These are phyloP conservation scores for Hypericum perforatum DNA, from an alignment of 345 rosid genomes.

Conservation along the genomic window DNA sequence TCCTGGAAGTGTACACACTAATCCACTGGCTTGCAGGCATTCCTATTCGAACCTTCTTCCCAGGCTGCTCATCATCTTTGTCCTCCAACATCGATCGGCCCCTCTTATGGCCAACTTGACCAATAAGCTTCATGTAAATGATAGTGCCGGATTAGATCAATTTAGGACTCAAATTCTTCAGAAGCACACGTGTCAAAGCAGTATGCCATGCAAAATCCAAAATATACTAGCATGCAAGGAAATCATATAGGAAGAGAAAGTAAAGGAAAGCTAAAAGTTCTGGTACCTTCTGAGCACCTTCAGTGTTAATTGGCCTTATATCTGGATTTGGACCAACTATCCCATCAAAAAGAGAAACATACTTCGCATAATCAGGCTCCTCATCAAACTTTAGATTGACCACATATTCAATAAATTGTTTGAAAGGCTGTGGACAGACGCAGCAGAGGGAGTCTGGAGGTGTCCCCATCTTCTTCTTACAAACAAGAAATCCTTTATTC, in stretches of 20 bases:
- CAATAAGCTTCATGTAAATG: conserved; percentile 13
- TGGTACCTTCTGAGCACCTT: conserved; percentile 86
- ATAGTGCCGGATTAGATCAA: not conserved
- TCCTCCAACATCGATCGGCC: conserved; percentile 57
- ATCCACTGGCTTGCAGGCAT: conserved; percentile 94
- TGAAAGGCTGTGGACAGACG: conserved; percentile 80
- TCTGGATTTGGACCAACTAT: conserved; percentile 57
- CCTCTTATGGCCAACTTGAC: conserved; percentile 73
- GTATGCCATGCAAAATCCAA: no score
- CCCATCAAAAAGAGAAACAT: conserved; percentile 66
- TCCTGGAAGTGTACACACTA: conserved; percentile 82
- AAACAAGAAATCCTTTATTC: conserved; percentile 87
- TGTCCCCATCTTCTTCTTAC: conserved; percentile 91
- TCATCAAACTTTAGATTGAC: conserved; percentile 88
- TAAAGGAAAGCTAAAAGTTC: conserved; percentile 6
- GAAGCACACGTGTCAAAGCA: no score
- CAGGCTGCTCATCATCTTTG: conserved; percentile 89
- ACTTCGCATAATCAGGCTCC: conserved; percentile 87
- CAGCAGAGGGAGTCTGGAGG: conserved; percentile 85
- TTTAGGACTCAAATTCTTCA: no score
- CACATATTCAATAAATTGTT: conserved; percentile 79
- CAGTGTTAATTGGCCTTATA: conserved; percentile 80
- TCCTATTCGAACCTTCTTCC: conserved; percentile 75
- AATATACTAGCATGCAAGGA: not conserved
- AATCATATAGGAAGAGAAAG: not conserved